phyloP scores from a whole-genome alignment of 2,329 filamentous ascomycete genomes.

The Cercospora sojina region DNA sequence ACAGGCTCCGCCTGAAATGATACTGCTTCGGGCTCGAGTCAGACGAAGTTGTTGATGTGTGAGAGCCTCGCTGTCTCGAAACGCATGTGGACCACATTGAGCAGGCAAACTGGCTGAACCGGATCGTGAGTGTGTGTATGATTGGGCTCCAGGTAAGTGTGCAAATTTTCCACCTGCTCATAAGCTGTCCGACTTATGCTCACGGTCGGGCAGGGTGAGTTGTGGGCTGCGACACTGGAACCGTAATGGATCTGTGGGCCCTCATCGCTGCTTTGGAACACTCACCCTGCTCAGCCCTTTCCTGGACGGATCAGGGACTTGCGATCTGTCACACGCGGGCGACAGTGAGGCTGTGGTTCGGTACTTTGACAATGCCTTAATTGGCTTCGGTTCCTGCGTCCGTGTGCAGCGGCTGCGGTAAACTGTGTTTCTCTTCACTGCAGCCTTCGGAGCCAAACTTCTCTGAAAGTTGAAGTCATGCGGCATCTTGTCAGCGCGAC shows the following conservation, averaged over 20 bases:
- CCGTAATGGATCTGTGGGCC: not conserved
- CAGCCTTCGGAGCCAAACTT: not conserved
- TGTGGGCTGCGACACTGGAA: not conserved
- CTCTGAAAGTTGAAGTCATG: not conserved
- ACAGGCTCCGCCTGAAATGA: not conserved
- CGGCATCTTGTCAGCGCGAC: not conserved
- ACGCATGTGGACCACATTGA: not conserved
- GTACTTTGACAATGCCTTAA: not conserved
- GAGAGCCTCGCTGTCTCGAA: not conserved
- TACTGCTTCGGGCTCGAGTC: not conserved
- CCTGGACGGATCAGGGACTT: not conserved
- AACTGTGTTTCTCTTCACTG: not conserved
- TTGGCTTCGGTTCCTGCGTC: not conserved
- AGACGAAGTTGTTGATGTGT: not conserved
- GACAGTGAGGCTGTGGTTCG: not conserved
- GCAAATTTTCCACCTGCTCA: not conserved
- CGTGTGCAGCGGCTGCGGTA: not conserved
- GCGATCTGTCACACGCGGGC: not conserved
- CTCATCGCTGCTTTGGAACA: not conserved
- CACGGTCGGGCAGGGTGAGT: not conserved
- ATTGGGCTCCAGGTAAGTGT: not conserved
- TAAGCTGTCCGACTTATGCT: not conserved
- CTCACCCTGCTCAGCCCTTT: not conserved
- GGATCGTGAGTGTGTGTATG: not conserved
- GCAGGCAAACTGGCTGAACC: not conserved